These are phyloP conservation scores for Trypanosoma mega DNA, from an alignment of 208 protist genomes.

Conservation along the genomic window DNA sequence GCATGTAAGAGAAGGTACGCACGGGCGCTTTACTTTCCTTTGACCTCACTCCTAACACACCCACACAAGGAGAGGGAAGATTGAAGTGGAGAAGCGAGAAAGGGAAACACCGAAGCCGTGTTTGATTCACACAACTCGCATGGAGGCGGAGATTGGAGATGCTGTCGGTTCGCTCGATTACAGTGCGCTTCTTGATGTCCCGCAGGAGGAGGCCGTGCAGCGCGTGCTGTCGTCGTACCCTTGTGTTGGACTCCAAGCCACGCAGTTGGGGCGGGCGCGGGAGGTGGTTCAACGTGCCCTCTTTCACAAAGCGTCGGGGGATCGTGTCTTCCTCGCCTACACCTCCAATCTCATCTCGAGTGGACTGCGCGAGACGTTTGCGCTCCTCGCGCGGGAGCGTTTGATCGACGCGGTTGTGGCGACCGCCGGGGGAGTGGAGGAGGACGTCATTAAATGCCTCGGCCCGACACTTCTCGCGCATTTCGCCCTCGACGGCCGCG, in stretches of 20 bases:
- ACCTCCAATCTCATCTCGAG: conserved; percentile 99
- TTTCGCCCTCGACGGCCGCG: conserved; percentile 92
- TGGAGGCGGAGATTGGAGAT: not conserved
- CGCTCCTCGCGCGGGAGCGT: conserved; percentile 95
- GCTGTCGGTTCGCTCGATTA: conserved; percentile 56
- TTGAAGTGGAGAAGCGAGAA: too few species aligned
- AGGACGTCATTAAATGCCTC: conserved; percentile 99
- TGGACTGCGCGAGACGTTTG: conserved; percentile 98
- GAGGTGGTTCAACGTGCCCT: conserved; percentile 62
- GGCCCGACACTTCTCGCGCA: conserved; percentile 94
- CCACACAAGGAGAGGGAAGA: too few species aligned
- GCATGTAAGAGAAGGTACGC: too few species aligned
- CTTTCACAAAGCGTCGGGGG: conserved; percentile 36
- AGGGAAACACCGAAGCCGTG: too few species aligned
- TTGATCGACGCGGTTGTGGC: conserved; percentile 98
- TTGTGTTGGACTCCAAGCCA: conserved; percentile 71
- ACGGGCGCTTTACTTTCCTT: too few species aligned
- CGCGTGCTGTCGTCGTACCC: conserved; percentile 41
- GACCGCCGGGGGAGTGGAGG: conserved; percentile 99
- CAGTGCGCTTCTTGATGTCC: conserved; percentile 32
- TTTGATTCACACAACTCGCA: not conserved
- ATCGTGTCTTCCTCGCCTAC: conserved; percentile 98
- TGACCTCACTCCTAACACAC: too few species aligned
- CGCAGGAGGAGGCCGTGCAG: conserved; percentile 56
- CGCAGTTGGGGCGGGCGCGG: conserved; percentile 68